These are phyloP conservation scores for Ephemerocybe angulata DNA, from an alignment of 768 basidiomycete genomes.

Conservation along the genomic window DNA sequence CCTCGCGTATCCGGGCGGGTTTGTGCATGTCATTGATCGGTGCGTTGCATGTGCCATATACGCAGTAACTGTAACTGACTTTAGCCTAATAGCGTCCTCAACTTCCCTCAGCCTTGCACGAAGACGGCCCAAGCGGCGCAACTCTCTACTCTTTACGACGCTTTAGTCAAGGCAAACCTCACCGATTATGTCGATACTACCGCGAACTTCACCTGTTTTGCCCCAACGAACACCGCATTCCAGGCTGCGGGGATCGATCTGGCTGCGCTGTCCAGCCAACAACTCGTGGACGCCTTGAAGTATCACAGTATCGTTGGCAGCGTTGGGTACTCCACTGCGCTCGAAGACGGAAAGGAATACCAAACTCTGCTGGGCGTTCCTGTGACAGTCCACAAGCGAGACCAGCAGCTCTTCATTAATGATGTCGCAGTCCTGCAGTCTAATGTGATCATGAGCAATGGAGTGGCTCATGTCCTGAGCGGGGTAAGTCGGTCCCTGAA, in stretches of 20 bases:
- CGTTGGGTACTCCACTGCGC: constrained; percentile 5
- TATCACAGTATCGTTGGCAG: constrained; percentile 6
- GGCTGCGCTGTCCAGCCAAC: background rate
- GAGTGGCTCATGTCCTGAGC: constrained; percentile 5
- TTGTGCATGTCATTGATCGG: constrained; percentile 4
- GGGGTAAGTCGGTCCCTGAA: constrained; percentile 5
- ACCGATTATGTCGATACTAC: background rate
- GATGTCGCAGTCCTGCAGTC: constrained; percentile 3
- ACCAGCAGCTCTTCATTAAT: constrained; percentile 3
- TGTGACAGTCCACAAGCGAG: constrained; percentile 1
- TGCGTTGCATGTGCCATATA: background rate
- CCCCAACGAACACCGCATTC: constrained; percentile 7
- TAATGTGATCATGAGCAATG: constrained; percentile 6
- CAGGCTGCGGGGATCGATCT: constrained; percentile 1
- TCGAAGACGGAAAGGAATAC: constrained; percentile 6
- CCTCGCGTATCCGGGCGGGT: background rate
- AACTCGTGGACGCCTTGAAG: background rate
- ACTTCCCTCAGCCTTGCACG: background rate
- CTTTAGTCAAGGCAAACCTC: background rate
- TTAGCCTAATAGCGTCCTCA: background rate
- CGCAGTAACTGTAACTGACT: background rate
- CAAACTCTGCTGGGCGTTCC: constrained; percentile 1
- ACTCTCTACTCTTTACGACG: background rate
- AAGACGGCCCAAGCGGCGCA: background rate
- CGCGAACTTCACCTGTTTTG: constrained; percentile 1